Base-by-base conservation (phyloP, 192 early-diverging fungal species). In the Entomortierella chlamydospora region DNA sequence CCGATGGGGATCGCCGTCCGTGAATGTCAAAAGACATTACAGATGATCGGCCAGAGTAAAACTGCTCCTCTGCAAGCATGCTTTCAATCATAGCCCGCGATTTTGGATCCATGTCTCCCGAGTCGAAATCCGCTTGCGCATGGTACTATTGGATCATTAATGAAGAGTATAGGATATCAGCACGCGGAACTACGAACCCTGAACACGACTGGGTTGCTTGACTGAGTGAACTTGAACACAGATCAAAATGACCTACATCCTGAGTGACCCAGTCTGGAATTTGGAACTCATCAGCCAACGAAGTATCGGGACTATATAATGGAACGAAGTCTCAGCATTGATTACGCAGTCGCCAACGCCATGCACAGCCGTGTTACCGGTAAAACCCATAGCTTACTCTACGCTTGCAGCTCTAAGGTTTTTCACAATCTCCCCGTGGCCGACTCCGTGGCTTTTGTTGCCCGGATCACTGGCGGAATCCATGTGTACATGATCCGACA, bases 41-140 rank as follows among this genome's bases (percentile, higher is more conserved):
- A 25, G 73, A 57, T 43, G 81, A 58, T 39, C 76, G 59, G 28
- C 83, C 85, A 43, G 87, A 85, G 61, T 89, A 91, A 57, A 85
- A 87, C 49, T 83, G 81, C 61, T 91, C 89, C 25, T 91, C 89
- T 11, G 88, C 89, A 18, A 91, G 67, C 89, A 91, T 91, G 42
- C 83, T 82, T 25, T 86, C 85, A 51, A 91, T 91, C 47, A 91
- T 76, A 28, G 65, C 57, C 25, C 84, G 74, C 0, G 89, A 89
- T 57, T 85, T 81, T 57, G 81, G 84, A 79, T 90, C 89, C 78
- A 86, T 84, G 39, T 85, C 85, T 49, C 39, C 76, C 0, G 68
- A 18, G 0, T 69, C 67, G 28, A 70, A 70, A 39, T 57, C 50
- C 34, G 47, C 34, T 39, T 79, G 76, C 2, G 52, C 61, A 9